phyloP scores from a whole-genome alignment of 2,329 filamentous ascomycete species.

The Fusarium sp. region DNA sequence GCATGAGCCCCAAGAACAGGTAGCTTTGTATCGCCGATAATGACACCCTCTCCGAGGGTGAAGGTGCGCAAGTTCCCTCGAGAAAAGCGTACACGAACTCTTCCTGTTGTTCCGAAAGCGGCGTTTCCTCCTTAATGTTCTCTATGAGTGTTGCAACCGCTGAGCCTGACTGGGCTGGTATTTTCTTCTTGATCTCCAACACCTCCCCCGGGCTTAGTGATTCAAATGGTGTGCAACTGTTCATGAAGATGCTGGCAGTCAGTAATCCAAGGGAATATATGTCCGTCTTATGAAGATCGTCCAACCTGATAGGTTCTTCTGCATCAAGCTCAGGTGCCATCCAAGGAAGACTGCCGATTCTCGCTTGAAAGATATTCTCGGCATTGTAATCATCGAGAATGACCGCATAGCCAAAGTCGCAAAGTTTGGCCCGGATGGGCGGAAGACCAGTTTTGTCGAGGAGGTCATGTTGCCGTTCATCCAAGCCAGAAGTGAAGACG shows the following conservation, averaged over 20 bases:
- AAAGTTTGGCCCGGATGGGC: background rate
- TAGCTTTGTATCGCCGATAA: background rate
- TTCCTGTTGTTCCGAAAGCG: background rate
- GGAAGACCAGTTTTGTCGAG: background rate
- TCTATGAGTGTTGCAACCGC: background rate
- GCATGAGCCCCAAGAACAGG: background rate
- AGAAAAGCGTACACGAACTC: background rate
- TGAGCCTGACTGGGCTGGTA: background rate
- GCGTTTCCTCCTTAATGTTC: background rate
- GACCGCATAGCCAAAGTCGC: background rate
- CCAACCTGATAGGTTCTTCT: background rate
- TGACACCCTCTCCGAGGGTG: rapidly evolving
- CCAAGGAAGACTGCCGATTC: background rate
- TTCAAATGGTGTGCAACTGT: background rate
- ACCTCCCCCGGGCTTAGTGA: background rate
- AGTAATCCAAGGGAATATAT: background rate
- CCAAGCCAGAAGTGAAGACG: background rate
- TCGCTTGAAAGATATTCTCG: background rate
- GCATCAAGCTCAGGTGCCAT: background rate
- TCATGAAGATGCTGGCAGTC: background rate
- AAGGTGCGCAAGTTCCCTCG: background rate
- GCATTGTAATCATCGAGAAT: background rate
- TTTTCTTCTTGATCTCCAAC: background rate
- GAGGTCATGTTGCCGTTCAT: background rate
- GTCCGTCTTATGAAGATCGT: background rate